A percentile compares a stretch with the other conserved stretches of the same genome.
Evolutionary conservation across 345 rosid species (phyloP).

Genomic region (Alliaria petiolata): DNA sequence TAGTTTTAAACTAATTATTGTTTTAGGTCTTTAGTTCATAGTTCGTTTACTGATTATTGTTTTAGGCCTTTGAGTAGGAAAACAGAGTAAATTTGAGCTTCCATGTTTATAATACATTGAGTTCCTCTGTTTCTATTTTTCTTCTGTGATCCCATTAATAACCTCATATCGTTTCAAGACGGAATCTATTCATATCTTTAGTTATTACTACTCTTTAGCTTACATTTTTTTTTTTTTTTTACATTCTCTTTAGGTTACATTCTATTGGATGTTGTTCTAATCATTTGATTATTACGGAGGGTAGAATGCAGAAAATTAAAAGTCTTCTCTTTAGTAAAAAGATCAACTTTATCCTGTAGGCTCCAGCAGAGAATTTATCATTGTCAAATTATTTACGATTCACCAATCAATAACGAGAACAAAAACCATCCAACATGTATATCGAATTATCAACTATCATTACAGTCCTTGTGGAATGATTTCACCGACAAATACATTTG

Average conservation of each 20-base stretch:
- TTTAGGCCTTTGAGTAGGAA: not conserved
- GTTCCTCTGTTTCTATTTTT: not conserved
- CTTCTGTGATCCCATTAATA: not conserved
- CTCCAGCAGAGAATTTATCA: constrained; percentile 6
- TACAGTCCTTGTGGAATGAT: constrained; percentile 24
- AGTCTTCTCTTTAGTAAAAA: not conserved
- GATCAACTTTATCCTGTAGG: constrained; percentile 19
- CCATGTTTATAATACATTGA: not conserved
- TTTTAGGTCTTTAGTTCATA: not conserved
- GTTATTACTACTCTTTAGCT: not conserved
- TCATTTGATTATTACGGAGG: not conserved
- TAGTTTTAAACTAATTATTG: not conserved
- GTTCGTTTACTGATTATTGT: not conserved
- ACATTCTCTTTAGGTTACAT: too few species aligned
- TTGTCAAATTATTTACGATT: constrained; percentile 17
- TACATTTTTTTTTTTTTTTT: too few species aligned
- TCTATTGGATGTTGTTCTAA: not conserved
- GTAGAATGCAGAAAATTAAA: not conserved
- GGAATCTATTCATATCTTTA: not conserved
- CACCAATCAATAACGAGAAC: constrained; percentile 8
- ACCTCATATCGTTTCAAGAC: not conserved
- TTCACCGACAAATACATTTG: constrained; percentile 1
- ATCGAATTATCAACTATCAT: constrained; percentile 23
- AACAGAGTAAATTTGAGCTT: not conserved
- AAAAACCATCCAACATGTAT: constrained; percentile 15